phyloP scores from a whole-genome alignment of 768 basidiomycete genomes.

The Calocera viscosa region DNA sequence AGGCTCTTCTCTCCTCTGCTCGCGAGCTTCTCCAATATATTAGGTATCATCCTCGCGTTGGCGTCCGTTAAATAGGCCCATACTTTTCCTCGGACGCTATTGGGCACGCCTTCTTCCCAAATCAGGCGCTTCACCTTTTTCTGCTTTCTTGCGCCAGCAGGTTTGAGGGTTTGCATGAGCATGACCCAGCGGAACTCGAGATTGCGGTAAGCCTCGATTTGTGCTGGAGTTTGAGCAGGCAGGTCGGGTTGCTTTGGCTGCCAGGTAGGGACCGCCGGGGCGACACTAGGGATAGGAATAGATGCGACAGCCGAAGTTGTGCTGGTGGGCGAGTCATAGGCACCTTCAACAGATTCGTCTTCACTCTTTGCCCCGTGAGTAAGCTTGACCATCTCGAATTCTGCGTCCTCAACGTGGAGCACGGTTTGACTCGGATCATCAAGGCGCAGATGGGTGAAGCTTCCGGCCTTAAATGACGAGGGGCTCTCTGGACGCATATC shows the following conservation, averaged over 20 bases:
- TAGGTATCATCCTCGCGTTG: conserved; percentile 53
- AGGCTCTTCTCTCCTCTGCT: conserved; percentile 40
- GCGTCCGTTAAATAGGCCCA: conserved; percentile 74
- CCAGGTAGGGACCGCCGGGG: not conserved
- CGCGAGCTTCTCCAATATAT: conserved; percentile 54
- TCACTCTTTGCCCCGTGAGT: conserved; percentile 13
- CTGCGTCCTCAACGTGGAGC: conserved; percentile 60
- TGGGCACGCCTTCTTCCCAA: conserved; percentile 64
- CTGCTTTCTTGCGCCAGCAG: conserved; percentile 56
- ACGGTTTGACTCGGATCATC: conserved; percentile 41
- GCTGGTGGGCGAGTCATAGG: not conserved
- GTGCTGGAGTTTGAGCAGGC: conserved; percentile 9
- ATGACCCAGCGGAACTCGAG: conserved; percentile 57
- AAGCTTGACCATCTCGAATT: conserved; percentile 66
- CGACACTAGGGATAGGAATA: not conserved
- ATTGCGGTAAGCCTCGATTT: conserved; percentile 51
- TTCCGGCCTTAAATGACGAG: conserved; percentile 19
- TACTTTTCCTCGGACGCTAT: conserved; percentile 70
- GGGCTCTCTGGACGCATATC: conserved; percentile 14
- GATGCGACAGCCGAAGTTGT: not conserved
- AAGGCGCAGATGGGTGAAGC: conserved; percentile 21
- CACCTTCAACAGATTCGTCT: not conserved
- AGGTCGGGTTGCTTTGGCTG: not conserved
- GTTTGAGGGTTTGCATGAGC: conserved; percentile 42
- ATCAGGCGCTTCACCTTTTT: conserved; percentile 68